Conservation (phyloP, 148 eudicot genomes). For the Fallopia convolvulus region DNA sequence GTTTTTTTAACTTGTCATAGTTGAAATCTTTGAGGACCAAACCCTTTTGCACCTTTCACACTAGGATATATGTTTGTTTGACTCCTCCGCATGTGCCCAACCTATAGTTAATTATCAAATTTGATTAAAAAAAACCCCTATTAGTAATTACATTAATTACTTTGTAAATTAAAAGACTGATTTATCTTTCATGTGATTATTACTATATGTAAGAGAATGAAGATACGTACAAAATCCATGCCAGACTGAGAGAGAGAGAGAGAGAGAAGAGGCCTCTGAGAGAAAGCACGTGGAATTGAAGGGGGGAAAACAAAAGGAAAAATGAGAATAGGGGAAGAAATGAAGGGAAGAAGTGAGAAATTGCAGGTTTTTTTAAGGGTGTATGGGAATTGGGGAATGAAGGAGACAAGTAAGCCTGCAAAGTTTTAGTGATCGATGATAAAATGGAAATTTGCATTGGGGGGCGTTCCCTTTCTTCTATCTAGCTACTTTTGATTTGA, state of each 20-base stretch:
- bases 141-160: too few species aligned
- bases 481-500: background rate
- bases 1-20: too few species aligned
- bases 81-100: too few species aligned
- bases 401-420: conserved; percentile 9
- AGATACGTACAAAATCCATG: background rate
- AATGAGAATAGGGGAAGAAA: background rate
- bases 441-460: background rate
- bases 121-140: too few species aligned
- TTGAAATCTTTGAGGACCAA: too few species aligned
- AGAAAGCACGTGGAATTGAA: background rate
- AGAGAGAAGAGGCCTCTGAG: background rate
- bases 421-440: background rate
- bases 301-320: background rate
- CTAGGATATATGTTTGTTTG: too few species aligned
- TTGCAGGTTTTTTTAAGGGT: background rate
- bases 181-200: background rate
- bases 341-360: background rate
- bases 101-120: background rate
- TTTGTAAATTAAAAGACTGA: too few species aligned
- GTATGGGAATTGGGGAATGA: conserved; percentile 7
- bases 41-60: too few species aligned
- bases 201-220: background rate
- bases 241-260: background rate
- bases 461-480: background rate